phyloP scores from a whole-genome alignment of 306 rosid genomes.

The Hylodesmum podocarpum region DNA sequence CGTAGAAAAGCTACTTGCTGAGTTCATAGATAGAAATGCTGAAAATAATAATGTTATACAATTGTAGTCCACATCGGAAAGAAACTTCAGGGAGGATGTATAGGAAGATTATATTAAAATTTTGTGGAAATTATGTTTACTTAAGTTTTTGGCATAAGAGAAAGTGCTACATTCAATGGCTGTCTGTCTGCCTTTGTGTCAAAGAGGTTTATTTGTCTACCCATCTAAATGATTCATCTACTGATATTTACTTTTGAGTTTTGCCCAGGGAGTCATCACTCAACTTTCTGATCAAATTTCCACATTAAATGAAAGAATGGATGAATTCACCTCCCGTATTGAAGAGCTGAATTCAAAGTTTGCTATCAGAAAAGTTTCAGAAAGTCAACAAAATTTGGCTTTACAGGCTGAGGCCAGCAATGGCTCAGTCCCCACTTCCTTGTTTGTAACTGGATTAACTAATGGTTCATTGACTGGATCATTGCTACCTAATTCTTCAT shows the following conservation, averaged over 20 bases:
- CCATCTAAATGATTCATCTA: slow-evolving; percentile 7
- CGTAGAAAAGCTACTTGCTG: slow-evolving; percentile 23
- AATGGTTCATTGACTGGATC: slow-evolving; percentile 83
- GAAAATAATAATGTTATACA: slow-evolving; percentile 21
- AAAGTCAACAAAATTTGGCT: slow-evolving; percentile 90
- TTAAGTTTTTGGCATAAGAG: slow-evolving; percentile 3
- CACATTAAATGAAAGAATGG: slow-evolving; percentile 92
- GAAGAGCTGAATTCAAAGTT: slow-evolving; percentile 86
- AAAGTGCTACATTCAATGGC: slow-evolving; percentile 4
- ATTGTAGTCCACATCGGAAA: slow-evolving; percentile 6
- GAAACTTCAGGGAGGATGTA: slow-evolving; percentile 18
- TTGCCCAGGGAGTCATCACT: slow-evolving; percentile 77
- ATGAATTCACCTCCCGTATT: slow-evolving; percentile 89
- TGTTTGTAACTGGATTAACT: slow-evolving; percentile 63
- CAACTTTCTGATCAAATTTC: slow-evolving; percentile 98
- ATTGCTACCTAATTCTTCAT: slow-evolving; percentile 71
- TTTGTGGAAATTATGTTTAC: not conserved
- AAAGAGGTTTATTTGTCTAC: not conserved
- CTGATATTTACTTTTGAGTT: slow-evolving; percentile 34
- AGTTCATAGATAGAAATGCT: not conserved
- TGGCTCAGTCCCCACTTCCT: slow-evolving; percentile 78
- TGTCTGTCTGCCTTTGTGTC: slow-evolving; percentile 4
- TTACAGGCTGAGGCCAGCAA: slow-evolving; percentile 74
- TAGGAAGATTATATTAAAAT: not conserved
- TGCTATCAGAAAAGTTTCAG: slow-evolving; percentile 43